Evolutionary conservation across 1,284 basidiomycete genomes (phyloP), one percentile per base, ranked within the genome.

Genomic region (Fomitopsis pinicola): DNA sequence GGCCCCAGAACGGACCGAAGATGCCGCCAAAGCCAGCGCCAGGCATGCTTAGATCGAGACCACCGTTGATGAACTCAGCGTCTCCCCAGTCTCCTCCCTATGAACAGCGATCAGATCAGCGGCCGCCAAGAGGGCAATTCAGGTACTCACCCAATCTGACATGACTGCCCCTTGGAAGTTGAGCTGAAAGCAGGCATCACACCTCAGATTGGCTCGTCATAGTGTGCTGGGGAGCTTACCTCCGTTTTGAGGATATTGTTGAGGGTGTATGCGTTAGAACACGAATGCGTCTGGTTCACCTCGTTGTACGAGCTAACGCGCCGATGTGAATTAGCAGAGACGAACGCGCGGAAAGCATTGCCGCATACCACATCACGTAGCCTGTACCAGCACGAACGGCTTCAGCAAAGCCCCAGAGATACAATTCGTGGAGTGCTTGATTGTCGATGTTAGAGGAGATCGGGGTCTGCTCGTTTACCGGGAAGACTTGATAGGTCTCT

Each of bases 161-260:
- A 68, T 71, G 22, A 72, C 68, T 56, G 71, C 72, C 71, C 89
- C 89, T 66, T 86, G 84, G 76, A 90, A 92, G 0, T 54, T 54
- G 7, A 54, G 52, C 52, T 54, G 35, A n/a, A 5, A 36, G 12
- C 3, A 9, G 30, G 5, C 3, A 36, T 12, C 33, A 10, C 9
- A 7, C 5, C 33, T 3, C 5, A 33, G 50, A 54, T 10, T 30
- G 17, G 48, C 10, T 15, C 22, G 30, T 33, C n/a, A 33, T 12
- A n/a, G n/a, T 15, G 6, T 19, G 19, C 1, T 8, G 19, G 8
- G n/a, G 1, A 10, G 19, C 28, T 85, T 57, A 89, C 80, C 72
- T 93, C 89, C 19, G 80, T 80, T 75, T 92, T 92, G 58, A 92
- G 74, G 26, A 90, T 76, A n/a, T 83, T 84, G 70, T 91, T 92